A percentile compares a stretch with the other conserved stretches of the same genome.
These are phyloP conservation scores for Chlorella sorokiniana DNA, from an alignment of 139 green algal species.

Conservation along the genomic window DNA sequence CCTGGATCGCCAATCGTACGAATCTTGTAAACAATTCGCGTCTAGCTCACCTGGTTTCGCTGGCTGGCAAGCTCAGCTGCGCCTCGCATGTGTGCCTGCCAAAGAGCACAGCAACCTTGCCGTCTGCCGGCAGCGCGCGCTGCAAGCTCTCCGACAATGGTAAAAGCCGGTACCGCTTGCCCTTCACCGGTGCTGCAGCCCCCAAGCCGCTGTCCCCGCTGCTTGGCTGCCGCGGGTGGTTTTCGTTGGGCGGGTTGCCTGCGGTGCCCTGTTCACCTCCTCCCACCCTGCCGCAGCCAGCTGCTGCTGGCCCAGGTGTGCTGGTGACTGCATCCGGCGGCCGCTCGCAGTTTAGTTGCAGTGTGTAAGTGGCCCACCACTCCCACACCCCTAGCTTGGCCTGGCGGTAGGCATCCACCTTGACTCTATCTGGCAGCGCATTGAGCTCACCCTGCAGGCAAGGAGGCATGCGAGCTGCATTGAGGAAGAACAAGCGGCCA, in stretches of 20 bases:
- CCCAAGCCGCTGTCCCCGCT: not conserved
- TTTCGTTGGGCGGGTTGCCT: constrained; percentile 7
- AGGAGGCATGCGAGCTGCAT: not conserved
- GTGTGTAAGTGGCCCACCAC: constrained; percentile 34
- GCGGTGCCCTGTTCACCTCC: not conserved
- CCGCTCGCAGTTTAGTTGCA: constrained; percentile 37
- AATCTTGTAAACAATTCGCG: not conserved
- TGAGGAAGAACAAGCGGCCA: not conserved
- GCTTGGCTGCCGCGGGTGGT: constrained; percentile 12
- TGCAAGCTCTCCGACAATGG: constrained; percentile 20
- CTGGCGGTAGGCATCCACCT: constrained; percentile 37
- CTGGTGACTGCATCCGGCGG: constrained; percentile 39
- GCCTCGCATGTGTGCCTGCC: constrained; percentile 32
- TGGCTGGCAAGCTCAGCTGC: constrained; percentile 39
- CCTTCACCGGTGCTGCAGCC: not conserved
- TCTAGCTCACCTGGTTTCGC: constrained; percentile 29
- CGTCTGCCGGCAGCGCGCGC: constrained; percentile 36
- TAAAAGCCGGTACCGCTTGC: constrained; percentile 28
- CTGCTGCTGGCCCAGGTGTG: not conserved
- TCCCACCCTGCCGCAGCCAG: not conserved
- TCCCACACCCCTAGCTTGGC: constrained; percentile 41
- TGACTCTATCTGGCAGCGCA: constrained; percentile 8
- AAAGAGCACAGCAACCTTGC: constrained; percentile 44
- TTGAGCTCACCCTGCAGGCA: not conserved
- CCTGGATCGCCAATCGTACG: not conserved